These are phyloP conservation scores for Cyclocybe aegerita DNA, from an alignment of 768 basidiomycete genomes.

Conservation along the genomic window DNA sequence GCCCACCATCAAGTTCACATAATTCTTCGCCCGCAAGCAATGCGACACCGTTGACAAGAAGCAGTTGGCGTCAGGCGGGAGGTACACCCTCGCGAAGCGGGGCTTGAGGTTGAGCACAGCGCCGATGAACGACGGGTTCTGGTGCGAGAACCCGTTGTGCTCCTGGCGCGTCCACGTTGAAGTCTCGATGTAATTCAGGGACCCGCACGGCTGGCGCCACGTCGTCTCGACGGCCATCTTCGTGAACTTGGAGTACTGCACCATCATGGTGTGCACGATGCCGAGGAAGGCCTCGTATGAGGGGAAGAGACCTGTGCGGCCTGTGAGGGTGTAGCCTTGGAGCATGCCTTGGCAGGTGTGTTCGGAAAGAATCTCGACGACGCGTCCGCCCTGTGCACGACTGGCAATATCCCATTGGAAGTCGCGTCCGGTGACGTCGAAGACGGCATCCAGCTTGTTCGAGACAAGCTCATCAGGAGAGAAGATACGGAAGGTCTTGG, in stretches of 20 bases:
- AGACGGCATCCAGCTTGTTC: constrained; percentile 84
- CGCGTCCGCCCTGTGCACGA: constrained; percentile 73
- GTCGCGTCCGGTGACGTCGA: constrained; percentile 67
- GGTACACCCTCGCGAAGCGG: constrained; percentile 69
- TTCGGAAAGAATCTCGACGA: constrained; percentile 87
- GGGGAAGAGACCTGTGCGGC: constrained; percentile 82
- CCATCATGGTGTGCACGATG: constrained; percentile 88
- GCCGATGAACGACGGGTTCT: constrained; percentile 84
- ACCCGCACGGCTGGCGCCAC: constrained; percentile 73
- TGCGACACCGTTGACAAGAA: constrained; percentile 83
- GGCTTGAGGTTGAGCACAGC: constrained; percentile 82
- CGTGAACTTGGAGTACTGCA: constrained; percentile 84
- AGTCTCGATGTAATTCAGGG: constrained; percentile 86
- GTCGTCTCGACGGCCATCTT: constrained; percentile 76
- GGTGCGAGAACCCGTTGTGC: constrained; percentile 90
- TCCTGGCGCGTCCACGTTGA: constrained; percentile 85
- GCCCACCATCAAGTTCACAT: constrained; percentile 86
- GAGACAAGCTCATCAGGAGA: constrained; percentile 87
- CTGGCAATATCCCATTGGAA: constrained; percentile 82
- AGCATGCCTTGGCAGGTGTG: constrained; percentile 90
- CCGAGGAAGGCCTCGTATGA: constrained; percentile 92
- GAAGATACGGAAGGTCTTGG: constrained; percentile 80
- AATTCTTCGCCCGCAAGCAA: constrained; percentile 81
- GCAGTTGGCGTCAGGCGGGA: constrained; percentile 90
- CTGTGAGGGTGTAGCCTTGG: constrained; percentile 91